phyloP scores from a whole-genome alignment of 257 asterid genomes.

The Solanum sitiens region DNA sequence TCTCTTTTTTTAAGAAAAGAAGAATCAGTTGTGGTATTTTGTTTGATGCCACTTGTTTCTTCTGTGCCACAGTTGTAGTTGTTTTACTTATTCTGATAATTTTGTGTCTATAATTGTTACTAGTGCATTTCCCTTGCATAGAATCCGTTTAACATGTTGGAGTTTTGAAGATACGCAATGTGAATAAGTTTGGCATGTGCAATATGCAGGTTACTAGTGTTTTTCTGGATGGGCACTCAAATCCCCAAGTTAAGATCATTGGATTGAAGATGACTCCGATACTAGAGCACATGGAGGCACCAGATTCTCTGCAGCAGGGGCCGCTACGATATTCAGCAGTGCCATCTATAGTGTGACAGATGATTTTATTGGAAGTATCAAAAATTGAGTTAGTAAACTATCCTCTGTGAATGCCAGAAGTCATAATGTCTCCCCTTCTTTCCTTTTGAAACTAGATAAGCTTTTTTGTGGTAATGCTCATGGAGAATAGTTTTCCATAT shows the following conservation, averaged over 20 bases:
- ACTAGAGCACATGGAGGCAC: conserved; percentile 36
- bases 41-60: not conserved
- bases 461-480: not conserved
- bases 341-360: not conserved
- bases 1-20: not conserved
- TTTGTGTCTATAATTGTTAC: not conserved
- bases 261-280: conserved; percentile 59
- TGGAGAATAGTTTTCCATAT: not conserved
- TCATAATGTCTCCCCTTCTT: not conserved
- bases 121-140: not conserved
- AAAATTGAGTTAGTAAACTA: not conserved
- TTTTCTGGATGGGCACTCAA: conserved; percentile 76
- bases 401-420: not conserved
- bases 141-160: not conserved
- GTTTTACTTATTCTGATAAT: not conserved
- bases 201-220: conserved; percentile 47
- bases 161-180: not conserved
- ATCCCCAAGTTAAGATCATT: conserved; percentile 47
- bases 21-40: not conserved
- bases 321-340: conserved; percentile 40
- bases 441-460: not conserved
- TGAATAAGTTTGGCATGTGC: not conserved
- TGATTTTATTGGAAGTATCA: not conserved
- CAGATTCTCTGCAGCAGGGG: conserved; percentile 34
- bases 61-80: not conserved